phyloP scores from a whole-genome alignment of 2,329 filamentous ascomycete species.

The Chaetomium olivaceum region DNA sequence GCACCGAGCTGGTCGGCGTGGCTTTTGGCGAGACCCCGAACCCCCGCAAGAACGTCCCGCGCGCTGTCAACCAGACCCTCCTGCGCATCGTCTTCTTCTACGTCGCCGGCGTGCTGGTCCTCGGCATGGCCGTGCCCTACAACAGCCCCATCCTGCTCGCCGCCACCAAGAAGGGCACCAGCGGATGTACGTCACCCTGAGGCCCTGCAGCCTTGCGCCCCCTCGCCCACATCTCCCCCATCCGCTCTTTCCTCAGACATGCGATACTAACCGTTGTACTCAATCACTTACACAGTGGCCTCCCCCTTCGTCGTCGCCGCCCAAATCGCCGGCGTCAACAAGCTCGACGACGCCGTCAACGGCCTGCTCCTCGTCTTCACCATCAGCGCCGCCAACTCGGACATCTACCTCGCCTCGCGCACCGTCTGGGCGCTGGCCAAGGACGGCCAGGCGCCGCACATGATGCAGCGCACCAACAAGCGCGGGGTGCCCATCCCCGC shows the following conservation, averaged over 20 bases:
- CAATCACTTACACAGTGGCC: conserved; percentile 44
- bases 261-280: neutral
- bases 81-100: conserved; percentile 72
- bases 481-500: conserved; percentile 45
- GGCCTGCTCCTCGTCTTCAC: conserved; percentile 60
- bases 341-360: conserved; percentile 59
- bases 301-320: conserved; percentile 56
- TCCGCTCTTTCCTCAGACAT: neutral
- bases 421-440: conserved; percentile 44
- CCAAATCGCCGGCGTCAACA: conserved; percentile 50
- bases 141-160: conserved; percentile 47
- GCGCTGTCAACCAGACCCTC: conserved; percentile 68
- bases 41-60: conserved; percentile 65
- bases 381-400: conserved; percentile 62
- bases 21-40: conserved; percentile 70
- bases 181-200: conserved; percentile 30
- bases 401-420: conserved; percentile 51
- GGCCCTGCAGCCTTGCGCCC: neutral
- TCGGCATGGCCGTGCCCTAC: conserved; percentile 69
- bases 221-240: too few relatives aligned
- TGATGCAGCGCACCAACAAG: conserved; percentile 40
- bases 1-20: conserved; percentile 66
- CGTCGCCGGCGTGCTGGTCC: conserved; percentile 62
- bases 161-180: conserved; percentile 44
- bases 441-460: conserved; percentile 43